Conservation (phyloP, 2,329 filamentous ascomycete genomes). For the Ophiostoma triangulosporum region DNA sequence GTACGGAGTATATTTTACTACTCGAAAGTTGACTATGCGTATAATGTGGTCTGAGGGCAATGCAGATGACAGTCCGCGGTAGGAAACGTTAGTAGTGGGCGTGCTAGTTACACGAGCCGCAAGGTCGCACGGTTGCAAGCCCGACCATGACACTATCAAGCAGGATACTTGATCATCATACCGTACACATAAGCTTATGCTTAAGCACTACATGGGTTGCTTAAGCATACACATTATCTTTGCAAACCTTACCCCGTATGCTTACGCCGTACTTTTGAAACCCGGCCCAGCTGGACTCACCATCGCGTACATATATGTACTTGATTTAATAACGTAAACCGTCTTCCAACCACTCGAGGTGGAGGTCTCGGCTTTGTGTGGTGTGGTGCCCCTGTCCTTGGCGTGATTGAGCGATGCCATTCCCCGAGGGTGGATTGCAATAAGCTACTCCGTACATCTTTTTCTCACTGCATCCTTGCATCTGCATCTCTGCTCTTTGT, state of each 20-base stretch:
- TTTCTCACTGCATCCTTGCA: too few species aligned
- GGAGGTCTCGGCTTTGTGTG: background rate
- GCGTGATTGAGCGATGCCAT: background rate
- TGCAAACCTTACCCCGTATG: too few species aligned
- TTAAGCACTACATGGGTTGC: too few species aligned
- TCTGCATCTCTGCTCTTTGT: too few species aligned
- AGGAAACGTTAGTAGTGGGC: background rate
- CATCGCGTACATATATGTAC: background rate
- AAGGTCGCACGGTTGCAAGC: background rate
- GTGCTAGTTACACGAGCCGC: background rate
- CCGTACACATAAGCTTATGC: too few species aligned
- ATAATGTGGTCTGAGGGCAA: background rate
- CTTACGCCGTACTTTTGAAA: too few species aligned
- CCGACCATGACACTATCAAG: background rate
- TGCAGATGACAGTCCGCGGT: too few species aligned
- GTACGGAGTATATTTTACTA: background rate
- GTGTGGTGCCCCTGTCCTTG: background rate
- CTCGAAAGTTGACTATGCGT: background rate
- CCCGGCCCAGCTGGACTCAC: background rate
- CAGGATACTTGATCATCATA: too few species aligned
- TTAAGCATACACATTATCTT: too few species aligned
- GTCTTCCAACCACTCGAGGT: background rate
- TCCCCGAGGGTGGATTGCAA: too few species aligned
- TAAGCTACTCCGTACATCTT: too few species aligned
- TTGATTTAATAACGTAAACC: background rate